Evolutionary conservation across 148 eudicot species (phyloP).

Genomic region (Bassia scoparia): DNA sequence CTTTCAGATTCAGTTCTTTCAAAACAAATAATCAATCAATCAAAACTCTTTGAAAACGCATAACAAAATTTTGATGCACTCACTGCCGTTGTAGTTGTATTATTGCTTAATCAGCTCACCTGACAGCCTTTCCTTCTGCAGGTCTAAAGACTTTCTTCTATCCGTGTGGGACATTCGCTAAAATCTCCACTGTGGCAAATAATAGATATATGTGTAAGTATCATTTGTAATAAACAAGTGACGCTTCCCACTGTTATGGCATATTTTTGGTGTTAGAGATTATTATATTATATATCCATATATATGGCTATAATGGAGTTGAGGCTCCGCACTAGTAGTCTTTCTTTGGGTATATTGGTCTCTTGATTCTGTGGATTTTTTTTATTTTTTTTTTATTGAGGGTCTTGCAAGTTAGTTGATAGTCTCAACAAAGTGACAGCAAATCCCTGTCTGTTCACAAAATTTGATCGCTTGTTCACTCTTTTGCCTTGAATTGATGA

Average conservation of each 20-base stretch:
- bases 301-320: background rate
- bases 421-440: background rate
- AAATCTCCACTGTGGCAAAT: constrained; percentile 70
- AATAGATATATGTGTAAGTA: constrained; percentile 72
- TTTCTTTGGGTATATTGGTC: constrained; percentile 4
- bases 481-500: background rate
- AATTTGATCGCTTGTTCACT: background rate
- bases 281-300: background rate
- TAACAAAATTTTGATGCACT: background rate
- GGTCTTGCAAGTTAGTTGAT: background rate
- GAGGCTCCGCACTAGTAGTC: background rate
- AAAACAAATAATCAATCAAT: too few species aligned
- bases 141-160: constrained; percentile 76
- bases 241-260: background rate
- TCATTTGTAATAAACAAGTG: constrained; percentile 5
- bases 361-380: background rate
- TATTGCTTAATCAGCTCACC: background rate
- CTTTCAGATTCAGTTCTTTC: background rate
- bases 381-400: background rate
- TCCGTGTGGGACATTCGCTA: constrained; percentile 89
- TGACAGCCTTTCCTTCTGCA: constrained; percentile 35
- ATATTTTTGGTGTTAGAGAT: background rate
- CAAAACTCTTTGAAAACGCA: background rate
- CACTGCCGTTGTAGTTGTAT: background rate
- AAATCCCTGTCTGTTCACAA: background rate